These are phyloP conservation scores for Capsella bursapastoris DNA, from an alignment of 345 rosid species.

Conservation along the genomic window DNA sequence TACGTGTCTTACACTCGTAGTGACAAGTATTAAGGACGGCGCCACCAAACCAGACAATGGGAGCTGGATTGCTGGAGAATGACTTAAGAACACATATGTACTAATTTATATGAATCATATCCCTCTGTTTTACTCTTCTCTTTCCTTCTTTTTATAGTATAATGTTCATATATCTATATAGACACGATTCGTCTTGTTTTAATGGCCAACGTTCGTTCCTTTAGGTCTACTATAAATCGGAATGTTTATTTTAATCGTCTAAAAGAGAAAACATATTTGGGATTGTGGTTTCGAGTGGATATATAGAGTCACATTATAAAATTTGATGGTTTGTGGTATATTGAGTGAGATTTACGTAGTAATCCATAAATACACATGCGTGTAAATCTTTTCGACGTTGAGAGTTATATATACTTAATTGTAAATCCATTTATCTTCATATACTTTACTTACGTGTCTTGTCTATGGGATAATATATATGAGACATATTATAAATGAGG, in stretches of 20 bases:
- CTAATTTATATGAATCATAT: neutral
- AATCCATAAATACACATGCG: constrained; percentile 34
- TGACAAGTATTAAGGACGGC: constrained; percentile 70
- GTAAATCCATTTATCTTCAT: constrained; percentile 8
- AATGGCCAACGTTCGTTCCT: constrained; percentile 39
- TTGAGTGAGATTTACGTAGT: constrained; percentile 48
- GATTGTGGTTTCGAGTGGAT: constrained; percentile 38
- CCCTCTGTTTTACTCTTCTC: constrained; percentile 33
- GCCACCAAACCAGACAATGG: constrained; percentile 63
- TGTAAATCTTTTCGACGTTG: constrained; percentile 39
- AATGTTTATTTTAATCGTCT: neutral
- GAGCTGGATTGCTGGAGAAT: constrained; percentile 63
- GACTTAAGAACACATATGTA: constrained; percentile 18
- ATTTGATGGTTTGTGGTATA: constrained; percentile 5
- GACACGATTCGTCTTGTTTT: constrained; percentile 34
- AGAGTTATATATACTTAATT: constrained; percentile 25
- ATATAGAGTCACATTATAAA: constrained; percentile 31
- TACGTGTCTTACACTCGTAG: constrained; percentile 48
- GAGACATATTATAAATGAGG: too few relatives aligned
- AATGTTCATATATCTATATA: constrained; percentile 1
- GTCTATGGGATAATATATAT: too few relatives aligned
- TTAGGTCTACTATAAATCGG: constrained; percentile 30
- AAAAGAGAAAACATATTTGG: too few relatives aligned
- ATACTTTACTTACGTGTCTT: neutral
- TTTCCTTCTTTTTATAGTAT: neutral